Evolutionary conservation across 225 moss, liverwort and hornwort species (phyloP), one percentile per base, ranked within the genome.

Genomic region (Marchantia paleacea): DNA sequence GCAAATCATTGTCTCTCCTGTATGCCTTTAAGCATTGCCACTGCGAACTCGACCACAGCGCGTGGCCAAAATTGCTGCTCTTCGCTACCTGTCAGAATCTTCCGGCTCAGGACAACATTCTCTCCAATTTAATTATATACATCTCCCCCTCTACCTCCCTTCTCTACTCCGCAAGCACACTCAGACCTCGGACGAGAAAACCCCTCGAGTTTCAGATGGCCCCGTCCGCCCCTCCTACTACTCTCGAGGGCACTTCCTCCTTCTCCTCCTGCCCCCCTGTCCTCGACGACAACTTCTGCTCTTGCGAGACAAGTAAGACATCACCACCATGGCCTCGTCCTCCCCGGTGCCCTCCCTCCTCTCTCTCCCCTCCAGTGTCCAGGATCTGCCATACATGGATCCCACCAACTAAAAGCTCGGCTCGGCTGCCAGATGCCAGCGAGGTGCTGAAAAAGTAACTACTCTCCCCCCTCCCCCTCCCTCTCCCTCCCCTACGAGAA

Each of bases 401-500:
- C 86, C 86, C 81, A 81, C 86, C 80, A 82, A 64, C 80, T n/a
- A 69, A 50, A 75, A 61, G 61, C 39, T 47, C 58, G 73, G 22
- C 72, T 71, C 71, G 53, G 74, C 86, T 83, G 80, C 74, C 83
- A 74, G 78, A 81, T 81, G 86, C 86, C 86, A 86, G 86, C 78
- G 53, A 83, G 70, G 78, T 78, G 73, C 49, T 69, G 39, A 74
- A 79, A 75, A 80, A 85, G 80, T 62, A 68, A 80, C 52, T 49
- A 72, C 82, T 73, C 76, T 24, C 53, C 60, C 71, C 61, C 39
- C 39, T 5, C 18, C 55, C 18, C 51, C 14, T 16, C 19, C 57
- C 20, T 6, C 57, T 2, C 7, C 55, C 18, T 39, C 14, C 50
- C 19, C 74, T 74, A 54, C 39, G 75, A 60, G 58, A 71, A 60